Base-by-base conservation (phyloP, 495 filamentous ascomycete species). In the Neurospora sp. region DNA sequence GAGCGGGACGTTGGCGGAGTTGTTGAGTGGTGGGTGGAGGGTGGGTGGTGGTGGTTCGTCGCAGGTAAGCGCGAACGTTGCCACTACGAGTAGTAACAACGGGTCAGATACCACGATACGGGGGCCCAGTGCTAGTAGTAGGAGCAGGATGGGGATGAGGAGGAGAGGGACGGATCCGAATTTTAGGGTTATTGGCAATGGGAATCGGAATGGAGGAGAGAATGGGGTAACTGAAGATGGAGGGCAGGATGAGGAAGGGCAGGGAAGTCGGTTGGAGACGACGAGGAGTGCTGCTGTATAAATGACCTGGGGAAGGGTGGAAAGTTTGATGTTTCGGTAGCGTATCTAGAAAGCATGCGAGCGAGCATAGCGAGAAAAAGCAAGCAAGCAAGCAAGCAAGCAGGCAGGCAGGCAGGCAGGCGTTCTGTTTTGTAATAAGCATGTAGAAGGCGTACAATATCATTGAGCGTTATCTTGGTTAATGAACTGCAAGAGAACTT, bases 1-100 rank as follows among this genome's bases (percentile, higher is more conserved):
- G 40, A 88, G 86, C 71, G 82, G 82, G 69, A 85, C 85, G 14
- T 72, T 88, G 3, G 83, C 85, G 20, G 82, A 83, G 42, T 77
- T 87, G 40, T 83, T 87, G 72, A 75, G 79, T 35, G 73, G 74
- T 40, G 27, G 69, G 8, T 40, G 53, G 12, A 40, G 48, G 53
- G 35, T 61, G 6, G 12, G 70, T 4, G 70, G 41, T 9, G 59
- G 22, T 35, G 12, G 14, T 53, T 22, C 45, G 9, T 53, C 45
- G 9, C 45, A 53, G 2, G 9, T 27, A 4, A 53, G 20, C 45
- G 20, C 45, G 53, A 61, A 35, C 4, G 35, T 39, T 9, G 48
- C 16, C 16, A 71, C 18, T 31, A 53, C n/a, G n/a, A 72, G 20
- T 41, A 48, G 45, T 27, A 72, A 72, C 10, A 72, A 68, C 61